phyloP scores from a whole-genome alignment of 768 basidiomycete genomes.

The Lactarius psammicola region DNA sequence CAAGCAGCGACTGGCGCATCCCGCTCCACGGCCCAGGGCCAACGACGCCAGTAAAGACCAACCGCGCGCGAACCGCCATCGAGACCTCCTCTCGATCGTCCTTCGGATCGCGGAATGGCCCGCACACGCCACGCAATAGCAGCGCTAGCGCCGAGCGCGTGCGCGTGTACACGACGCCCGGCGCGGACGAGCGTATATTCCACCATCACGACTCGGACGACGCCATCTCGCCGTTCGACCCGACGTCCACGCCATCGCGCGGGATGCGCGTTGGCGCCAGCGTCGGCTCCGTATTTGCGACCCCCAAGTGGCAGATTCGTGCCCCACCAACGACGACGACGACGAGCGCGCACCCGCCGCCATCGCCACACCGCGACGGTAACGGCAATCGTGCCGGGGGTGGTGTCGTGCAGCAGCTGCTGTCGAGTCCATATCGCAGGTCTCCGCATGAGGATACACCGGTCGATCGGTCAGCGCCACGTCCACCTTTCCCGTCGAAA shows the following conservation, averaged over 20 bases:
- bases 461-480: slow-evolving; percentile 20
- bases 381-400: background rate
- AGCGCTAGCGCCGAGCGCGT: slow-evolving; percentile 42
- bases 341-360: background rate
- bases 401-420: background rate
- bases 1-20: slow-evolving; percentile 43
- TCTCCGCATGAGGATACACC: slow-evolving; percentile 15
- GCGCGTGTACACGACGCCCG: slow-evolving; percentile 34
- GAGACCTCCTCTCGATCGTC: slow-evolving; percentile 37
- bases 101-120: slow-evolving; percentile 50
- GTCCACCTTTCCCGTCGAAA: slow-evolving; percentile 16
- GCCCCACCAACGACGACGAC: background rate
- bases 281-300: slow-evolving; percentile 21
- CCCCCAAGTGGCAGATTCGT: slow-evolving; percentile 26
- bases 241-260: slow-evolving; percentile 77
- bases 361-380: slow-evolving; percentile 13
- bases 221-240: slow-evolving; percentile 68
- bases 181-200: slow-evolving; percentile 29
- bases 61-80: slow-evolving; percentile 12
- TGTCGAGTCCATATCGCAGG: slow-evolving; percentile 13
- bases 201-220: slow-evolving; percentile 26
- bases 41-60: slow-evolving; percentile 46
- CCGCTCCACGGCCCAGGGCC: slow-evolving; percentile 39
- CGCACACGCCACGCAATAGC: slow-evolving; percentile 50
- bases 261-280: slow-evolving; percentile 46